Percentiles rank a stretch among this genome's conserved stretches.
phyloP scores from a whole-genome alignment of 176 grass and related monocot genomes.

The Eleusine coracana region DNA sequence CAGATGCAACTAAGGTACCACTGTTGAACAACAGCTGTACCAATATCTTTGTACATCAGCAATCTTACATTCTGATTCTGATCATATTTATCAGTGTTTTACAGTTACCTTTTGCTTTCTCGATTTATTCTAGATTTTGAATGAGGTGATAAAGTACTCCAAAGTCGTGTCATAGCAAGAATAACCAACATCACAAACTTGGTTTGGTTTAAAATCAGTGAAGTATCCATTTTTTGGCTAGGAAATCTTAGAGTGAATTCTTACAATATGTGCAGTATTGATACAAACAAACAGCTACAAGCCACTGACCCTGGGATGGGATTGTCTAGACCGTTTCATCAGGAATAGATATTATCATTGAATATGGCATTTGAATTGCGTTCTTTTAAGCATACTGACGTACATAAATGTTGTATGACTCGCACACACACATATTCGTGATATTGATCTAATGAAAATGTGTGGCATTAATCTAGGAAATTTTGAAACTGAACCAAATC shows the following conservation, averaged over 20 bases:
- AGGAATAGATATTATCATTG: not conserved
- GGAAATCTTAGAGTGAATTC: not conserved
- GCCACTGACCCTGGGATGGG: not conserved
- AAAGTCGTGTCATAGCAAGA: not conserved
- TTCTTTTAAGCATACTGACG: slow-evolving; percentile 2
- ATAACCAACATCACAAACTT: not conserved
- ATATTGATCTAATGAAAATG: not conserved
- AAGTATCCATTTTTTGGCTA: not conserved
- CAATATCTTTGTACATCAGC: not conserved
- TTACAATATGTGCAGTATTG: not conserved
- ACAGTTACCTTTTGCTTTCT: not conserved
- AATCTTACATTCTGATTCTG: not conserved
- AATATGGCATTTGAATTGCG: slow-evolving; percentile 22
- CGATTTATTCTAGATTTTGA: not conserved
- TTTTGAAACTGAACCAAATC: slow-evolving; percentile 3
- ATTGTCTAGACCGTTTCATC: not conserved
- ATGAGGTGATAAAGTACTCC: not conserved
- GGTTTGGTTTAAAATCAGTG: slow-evolving; percentile 1
- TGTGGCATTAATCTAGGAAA: not conserved
- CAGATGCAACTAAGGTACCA: not conserved
- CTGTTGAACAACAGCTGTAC: slow-evolving; percentile 8
- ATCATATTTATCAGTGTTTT: slow-evolving; percentile 9
- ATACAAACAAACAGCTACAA: slow-evolving; percentile 22
- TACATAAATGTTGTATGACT: not conserved
- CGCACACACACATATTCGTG: slow-evolving; percentile 7